Evolutionary conservation across 495 filamentous ascomycete species (phyloP).

Genomic region (Chaetomium cochliodes): DNA sequence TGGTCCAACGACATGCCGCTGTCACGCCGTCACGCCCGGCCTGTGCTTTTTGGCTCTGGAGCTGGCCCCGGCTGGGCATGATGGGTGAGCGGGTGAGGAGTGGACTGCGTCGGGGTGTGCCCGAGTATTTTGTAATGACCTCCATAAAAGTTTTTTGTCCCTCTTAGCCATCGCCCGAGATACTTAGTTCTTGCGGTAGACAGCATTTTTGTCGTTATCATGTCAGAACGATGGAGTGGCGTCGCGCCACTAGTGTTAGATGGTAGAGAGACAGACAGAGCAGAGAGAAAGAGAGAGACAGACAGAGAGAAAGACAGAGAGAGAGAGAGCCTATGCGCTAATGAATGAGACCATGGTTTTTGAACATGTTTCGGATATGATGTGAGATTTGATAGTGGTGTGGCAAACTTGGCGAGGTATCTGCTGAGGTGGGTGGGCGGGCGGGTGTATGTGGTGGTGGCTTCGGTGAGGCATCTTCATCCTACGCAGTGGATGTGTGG

Average conservation of each 20-base stretch:
- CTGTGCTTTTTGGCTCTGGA: not conserved
- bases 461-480: too few relatives aligned
- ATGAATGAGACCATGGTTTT: constrained; percentile 12
- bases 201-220: not conserved
- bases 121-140: not conserved
- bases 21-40: not conserved
- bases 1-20: not conserved
- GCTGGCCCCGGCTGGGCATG: not conserved
- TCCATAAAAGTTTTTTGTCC: not conserved
- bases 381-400: not conserved
- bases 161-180: not conserved
- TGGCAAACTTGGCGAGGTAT: not conserved
- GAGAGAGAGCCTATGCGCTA: constrained; percentile 7
- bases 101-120: not conserved
- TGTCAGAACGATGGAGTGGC: not conserved
- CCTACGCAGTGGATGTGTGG: too few relatives aligned
- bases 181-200: not conserved
- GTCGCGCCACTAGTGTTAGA: constrained; percentile 1
- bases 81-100: not conserved
- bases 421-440: too few relatives aligned
- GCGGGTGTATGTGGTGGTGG: too few relatives aligned
- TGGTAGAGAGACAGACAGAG: not conserved
- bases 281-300: too few relatives aligned
- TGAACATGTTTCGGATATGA: not conserved
- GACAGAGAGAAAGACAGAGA: too few relatives aligned